These are phyloP conservation scores for Lenwebbia sp. DNA, from an alignment of 345 rosid genomes.

Conservation along the genomic window DNA sequence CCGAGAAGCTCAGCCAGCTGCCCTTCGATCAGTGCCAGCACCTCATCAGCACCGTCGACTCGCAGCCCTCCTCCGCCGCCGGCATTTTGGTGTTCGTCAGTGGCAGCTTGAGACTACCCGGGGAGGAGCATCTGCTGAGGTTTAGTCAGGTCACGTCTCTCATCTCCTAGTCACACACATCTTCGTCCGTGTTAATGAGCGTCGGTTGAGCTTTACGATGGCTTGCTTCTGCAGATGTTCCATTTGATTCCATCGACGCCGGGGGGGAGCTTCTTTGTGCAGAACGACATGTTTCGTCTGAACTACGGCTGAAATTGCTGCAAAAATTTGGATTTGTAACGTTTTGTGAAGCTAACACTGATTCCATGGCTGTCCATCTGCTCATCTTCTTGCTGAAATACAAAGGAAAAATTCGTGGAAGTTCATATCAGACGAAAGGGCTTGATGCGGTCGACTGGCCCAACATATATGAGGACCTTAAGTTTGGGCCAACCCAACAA, in stretches of 20 bases:
- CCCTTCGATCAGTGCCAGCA: constrained; percentile 73
- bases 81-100: constrained; percentile 71
- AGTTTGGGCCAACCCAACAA: neutral
- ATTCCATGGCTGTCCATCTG: neutral
- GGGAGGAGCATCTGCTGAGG: constrained; percentile 55
- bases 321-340: neutral
- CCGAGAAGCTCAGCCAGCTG: constrained; percentile 44
- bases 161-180: neutral
- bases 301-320: constrained; percentile 40
- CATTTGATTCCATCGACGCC: constrained; percentile 46
- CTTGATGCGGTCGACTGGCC: neutral
- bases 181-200: neutral
- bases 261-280: constrained; percentile 57
- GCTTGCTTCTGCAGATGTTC: constrained; percentile 43
- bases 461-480: neutral
- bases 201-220: neutral
- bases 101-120: constrained; percentile 59
- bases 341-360: neutral
- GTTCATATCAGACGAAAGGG: neutral
- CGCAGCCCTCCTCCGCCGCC: constrained; percentile 57
- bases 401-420: neutral
- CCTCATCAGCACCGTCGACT: constrained; percentile 55
- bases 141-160: constrained; percentile 63
- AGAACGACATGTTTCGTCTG: constrained; percentile 82
- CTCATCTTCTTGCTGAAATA: neutral